Percentiles rank a stretch among this genome's conserved stretches.
Evolutionary conservation across 1,139 yeast genomes (phyloP).

Genomic region (Kodamaea sp.): DNA sequence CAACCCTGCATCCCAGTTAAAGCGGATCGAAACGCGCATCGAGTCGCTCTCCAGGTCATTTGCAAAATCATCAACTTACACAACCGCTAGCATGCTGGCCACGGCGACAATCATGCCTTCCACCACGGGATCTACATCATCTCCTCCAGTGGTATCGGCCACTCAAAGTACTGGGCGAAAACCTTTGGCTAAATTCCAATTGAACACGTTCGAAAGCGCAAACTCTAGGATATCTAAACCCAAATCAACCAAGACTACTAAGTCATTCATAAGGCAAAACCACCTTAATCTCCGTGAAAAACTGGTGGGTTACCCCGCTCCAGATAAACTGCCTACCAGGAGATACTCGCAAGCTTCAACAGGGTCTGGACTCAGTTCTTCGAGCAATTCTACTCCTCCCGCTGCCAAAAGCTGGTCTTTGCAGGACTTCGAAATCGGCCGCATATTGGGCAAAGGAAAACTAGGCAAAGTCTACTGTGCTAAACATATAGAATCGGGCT

Average conservation of each 20-base stretch:
- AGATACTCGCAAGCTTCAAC: background rate
- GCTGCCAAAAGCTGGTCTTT: slow-evolving; percentile 22
- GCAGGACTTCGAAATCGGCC: slow-evolving; percentile 83
- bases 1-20: slow-evolving; percentile 11
- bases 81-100: slow-evolving; percentile 1
- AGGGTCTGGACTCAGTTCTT: background rate
- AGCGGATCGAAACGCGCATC: slow-evolving; percentile 17
- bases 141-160: too few species aligned
- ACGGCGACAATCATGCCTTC: slow-evolving; percentile 2
- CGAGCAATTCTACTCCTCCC: slow-evolving; percentile 2
- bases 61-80: slow-evolving; percentile 2
- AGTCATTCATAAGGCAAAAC: slow-evolving; percentile 8
- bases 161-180: slow-evolving; percentile 8
- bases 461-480: slow-evolving; percentile 93
- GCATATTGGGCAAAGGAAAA: slow-evolving; percentile 88
- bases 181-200: slow-evolving; percentile 20
- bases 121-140: slow-evolving; percentile 1
- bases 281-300: slow-evolving; percentile 4
- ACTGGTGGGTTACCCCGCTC: slow-evolving; percentile 1
- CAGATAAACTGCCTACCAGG: slow-evolving; percentile 12
- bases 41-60: slow-evolving; percentile 15
- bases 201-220: slow-evolving; percentile 19
- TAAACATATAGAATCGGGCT: slow-evolving; percentile 71
- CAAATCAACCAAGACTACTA: slow-evolving; percentile 6
- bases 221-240: slow-evolving; percentile 6